phyloP scores from a whole-genome alignment of 495 filamentous ascomycete species.

The Cercophora scortea region DNA sequence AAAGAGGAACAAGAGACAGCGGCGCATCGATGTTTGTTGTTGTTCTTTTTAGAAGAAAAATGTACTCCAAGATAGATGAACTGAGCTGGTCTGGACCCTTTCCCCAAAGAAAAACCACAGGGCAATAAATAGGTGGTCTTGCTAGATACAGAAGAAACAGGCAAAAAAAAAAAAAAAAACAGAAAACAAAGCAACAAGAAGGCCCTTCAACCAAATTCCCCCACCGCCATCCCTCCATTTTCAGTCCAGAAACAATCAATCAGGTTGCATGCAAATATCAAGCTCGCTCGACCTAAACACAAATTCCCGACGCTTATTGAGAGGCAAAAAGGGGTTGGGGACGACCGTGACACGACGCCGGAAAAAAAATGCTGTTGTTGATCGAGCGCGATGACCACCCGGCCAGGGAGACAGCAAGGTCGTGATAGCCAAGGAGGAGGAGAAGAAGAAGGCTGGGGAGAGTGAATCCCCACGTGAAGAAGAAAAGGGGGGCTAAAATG shows the following conservation, averaged over 20 bases:
- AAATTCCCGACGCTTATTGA: too few relatives aligned
- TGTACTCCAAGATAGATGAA: conserved; percentile 1
- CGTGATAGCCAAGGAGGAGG: not conserved
- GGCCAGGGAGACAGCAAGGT: not conserved
- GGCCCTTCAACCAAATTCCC: too few relatives aligned
- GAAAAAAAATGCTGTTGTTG: conserved; percentile 9
- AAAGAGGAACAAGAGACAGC: too few relatives aligned
- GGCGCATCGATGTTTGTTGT: conserved; percentile 1
- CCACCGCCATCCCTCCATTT: too few relatives aligned
- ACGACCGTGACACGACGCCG: not conserved
- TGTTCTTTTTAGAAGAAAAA: conserved; percentile 2
- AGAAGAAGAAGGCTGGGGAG: conserved; percentile 1
- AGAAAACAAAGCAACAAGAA: too few relatives aligned
- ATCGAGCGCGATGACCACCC: not conserved
- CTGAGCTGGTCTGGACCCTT: not conserved
- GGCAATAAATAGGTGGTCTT: not conserved
- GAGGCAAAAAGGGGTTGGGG: too few relatives aligned
- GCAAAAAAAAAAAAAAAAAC: not conserved
- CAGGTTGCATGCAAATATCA: too few relatives aligned
- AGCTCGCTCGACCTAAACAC: too few relatives aligned
- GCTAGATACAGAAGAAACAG: conserved; percentile 1
- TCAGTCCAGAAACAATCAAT: too few relatives aligned
- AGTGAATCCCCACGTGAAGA: not conserved
- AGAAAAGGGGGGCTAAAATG: not conserved
- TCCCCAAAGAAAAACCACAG: not conserved